Base-by-base conservation (phyloP, 2,329 filamentous ascomycete genomes). In the Didymella keratinophila region DNA sequence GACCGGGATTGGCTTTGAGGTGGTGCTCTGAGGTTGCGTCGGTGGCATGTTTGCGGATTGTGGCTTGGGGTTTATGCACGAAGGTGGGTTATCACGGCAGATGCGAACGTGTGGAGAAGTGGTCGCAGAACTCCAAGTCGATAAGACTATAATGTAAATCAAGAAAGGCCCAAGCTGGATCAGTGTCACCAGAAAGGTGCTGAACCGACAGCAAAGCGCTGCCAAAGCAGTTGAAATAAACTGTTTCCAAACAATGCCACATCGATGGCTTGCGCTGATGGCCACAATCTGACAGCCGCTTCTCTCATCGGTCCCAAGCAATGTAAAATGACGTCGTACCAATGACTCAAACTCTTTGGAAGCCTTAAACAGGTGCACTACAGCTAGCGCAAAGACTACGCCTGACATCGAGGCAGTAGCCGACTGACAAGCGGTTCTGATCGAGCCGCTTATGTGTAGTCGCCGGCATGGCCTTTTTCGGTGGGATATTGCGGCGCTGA, bases 61-160 rank as follows among this genome's bases (percentile, higher is more conserved):
- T 36, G 25, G 44, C 51, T 23, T 41, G 34, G 8, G 8, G 4
- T 55, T 21, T 44, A 55, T 39, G 37, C 49, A 52, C 28, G 11
- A 36, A 46, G 28, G 28, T 43, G 25, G 36, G 20, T 30, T 36
- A 2, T 23, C 37, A 41, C 37, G n/a, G 20, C 42, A 34, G 37
- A 7, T 50, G 37, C 48, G 30, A 28, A 37, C 11, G 3, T 9
- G 21, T 12, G 11, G 10, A 14, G 18, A 36, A 1, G 9, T 14
- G 10, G 16, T 32, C 48, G 42, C 54, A 51, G 18, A 52, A 58
- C 43, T 44, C 44, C 28, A 32, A 39, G 54, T 52, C 49, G 4
- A 48, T 44, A 44, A 44, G 55, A 52, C 43, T 52, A 58, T 34
- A 44, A 49, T 30, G 20, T 23, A 49, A 58, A 52, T 2, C 37